These are phyloP conservation scores for Powellomyces hirtus DNA, from an alignment of 192 early-diverging fungal species.

Conservation along the genomic window DNA sequence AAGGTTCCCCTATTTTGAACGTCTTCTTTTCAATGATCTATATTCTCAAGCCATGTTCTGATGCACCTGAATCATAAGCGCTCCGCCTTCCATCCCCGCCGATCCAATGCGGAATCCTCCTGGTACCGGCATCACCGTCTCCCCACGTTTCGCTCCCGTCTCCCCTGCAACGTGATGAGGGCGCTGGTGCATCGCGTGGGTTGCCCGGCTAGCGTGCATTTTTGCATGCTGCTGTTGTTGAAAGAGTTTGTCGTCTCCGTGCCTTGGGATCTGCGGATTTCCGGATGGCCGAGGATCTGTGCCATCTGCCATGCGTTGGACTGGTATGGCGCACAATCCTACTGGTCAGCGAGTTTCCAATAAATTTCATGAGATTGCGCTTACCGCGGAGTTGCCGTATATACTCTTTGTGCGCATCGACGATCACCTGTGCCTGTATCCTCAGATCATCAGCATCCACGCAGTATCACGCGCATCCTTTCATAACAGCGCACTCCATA, in stretches of 20 bases:
- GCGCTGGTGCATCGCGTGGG: not conserved
- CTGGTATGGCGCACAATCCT: not conserved
- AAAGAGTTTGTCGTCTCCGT: not conserved
- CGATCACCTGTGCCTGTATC: conserved; percentile 22
- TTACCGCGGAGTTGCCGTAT: conserved; percentile 22
- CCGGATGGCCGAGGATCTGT: not conserved
- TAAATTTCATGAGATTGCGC: not conserved
- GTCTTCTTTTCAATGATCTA: too few species aligned
- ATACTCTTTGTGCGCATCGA: conserved; percentile 39
- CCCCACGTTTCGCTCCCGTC: not conserved
- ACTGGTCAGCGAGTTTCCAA: not conserved
- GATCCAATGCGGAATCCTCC: not conserved
- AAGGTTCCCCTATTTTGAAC: too few species aligned
- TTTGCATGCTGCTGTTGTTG: not conserved
- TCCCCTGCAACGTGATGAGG: not conserved
- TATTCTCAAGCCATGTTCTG: too few species aligned
- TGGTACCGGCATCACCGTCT: not conserved
- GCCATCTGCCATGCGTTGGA: not conserved
- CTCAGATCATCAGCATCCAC: not conserved
- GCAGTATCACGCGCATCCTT: not conserved
- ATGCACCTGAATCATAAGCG: too few species aligned
- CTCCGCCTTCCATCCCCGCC: too few species aligned
- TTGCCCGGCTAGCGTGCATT: too few species aligned
- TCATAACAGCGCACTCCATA: not conserved
- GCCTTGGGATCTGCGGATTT: not conserved